Evolutionary conservation across 768 basidiomycete genomes (phyloP), one percentile per base, ranked within the genome.

Genomic region (Harrya chromipes): DNA sequence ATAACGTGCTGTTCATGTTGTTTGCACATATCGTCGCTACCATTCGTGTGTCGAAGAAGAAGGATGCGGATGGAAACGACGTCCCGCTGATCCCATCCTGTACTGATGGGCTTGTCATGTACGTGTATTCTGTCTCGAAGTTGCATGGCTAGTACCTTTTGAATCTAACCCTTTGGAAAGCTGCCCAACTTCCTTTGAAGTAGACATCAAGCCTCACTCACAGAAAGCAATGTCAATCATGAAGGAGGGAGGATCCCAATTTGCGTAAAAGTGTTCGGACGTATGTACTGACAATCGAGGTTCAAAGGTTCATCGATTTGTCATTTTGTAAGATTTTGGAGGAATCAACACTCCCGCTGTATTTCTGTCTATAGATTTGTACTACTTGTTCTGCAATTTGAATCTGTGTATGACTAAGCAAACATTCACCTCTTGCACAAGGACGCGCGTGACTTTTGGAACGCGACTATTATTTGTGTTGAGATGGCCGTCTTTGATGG

Each of bases 51-150:
- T 48, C 50, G 12, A 55, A 37, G 37, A 53, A 34, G 37, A 51
- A 29, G 35, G 50, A 46, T 19, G n/a, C 16, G 7, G n/a, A 49
- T 7, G 56, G 56, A 35, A 52, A 45, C 12, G 47, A 49, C 7
- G 35, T 58, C 21, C 43, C 49, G 2, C n/a, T 51, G 14, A 21
- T 12, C 2, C 49, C 53, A 0, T 21, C 39, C 4, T 45, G 40
- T n/a, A 49, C 39, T 11, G 42, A 27, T 19, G 56, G 55, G 16
- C 19, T 57, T 13, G 38, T 57, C 5, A 57, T 50, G 55, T 58
- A 1, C 17, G 47, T 38, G 4, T 24, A 16, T 20, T 11, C 4
- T 10, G 0, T 20, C 33, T 47, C 9, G 23, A 23, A 13, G 21
- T 21, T 14, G 10, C 10, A 38, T n/a, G n/a, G n/a, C n/a, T n/a